A percentile compares a stretch with the other conserved stretches of the same genome.
These are phyloP conservation scores for Brasenia schreberi DNA, from an alignment of 164 flowering plant species.

Conservation along the genomic window DNA sequence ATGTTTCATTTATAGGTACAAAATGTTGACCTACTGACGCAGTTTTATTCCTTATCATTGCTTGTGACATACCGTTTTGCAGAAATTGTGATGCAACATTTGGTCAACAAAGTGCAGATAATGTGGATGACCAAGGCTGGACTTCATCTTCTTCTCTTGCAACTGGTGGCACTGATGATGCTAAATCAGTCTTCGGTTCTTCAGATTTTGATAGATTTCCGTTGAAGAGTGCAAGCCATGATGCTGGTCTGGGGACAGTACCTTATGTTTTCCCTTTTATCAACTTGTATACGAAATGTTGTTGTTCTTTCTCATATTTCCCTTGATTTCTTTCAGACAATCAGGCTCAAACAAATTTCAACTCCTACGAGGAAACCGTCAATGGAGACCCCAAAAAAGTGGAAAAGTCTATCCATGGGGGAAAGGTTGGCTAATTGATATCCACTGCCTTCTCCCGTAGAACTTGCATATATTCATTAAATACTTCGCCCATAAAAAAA, in stretches of 20 bases:
- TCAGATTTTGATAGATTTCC: conserved; percentile 15
- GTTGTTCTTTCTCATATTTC: neutral
- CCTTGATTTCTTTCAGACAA: conserved; percentile 3
- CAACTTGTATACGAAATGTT: neutral
- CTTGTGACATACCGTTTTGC: conserved; percentile 12
- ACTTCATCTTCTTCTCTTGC: conserved; percentile 39
- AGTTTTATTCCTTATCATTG: neutral
- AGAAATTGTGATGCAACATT: conserved; percentile 75
- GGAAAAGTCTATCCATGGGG: conserved; percentile 11
- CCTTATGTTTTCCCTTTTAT: conserved; percentile 1
- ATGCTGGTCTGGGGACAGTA: conserved; percentile 8
- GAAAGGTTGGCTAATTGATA: conserved; percentile 22
- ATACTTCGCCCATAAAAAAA: neutral
- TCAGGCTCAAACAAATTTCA: conserved; percentile 8
- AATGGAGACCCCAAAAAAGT: conserved; percentile 12
- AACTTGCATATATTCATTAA: too few relatives aligned
- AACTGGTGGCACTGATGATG: conserved; percentile 29
- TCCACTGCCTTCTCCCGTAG: too few relatives aligned
- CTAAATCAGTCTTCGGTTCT: conserved; percentile 22
- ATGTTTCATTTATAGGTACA: neutral
- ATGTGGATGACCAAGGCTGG: conserved; percentile 53
- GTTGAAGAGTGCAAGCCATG: conserved; percentile 14
- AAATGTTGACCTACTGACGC: neutral
- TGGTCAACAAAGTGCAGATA: conserved; percentile 34
- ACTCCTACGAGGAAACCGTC: conserved; percentile 14